Conservation (phyloP, 2,329 filamentous ascomycete species). For the Aspergillus terreus region DNA sequence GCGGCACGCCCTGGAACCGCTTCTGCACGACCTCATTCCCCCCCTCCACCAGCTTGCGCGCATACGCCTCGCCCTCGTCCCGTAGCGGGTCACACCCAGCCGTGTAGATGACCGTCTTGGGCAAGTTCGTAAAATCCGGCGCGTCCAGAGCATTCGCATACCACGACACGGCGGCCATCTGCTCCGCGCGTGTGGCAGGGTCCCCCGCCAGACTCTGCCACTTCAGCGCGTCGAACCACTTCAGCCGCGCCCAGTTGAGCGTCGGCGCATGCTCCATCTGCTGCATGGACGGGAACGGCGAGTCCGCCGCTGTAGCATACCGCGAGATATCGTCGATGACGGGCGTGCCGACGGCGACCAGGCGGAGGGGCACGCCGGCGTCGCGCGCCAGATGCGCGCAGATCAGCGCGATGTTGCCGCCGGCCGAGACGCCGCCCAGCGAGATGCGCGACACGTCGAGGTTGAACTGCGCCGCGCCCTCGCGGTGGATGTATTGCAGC, state of each 20-base stretch:
- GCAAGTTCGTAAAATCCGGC: conserved; percentile 30
- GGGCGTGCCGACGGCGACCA: conserved; percentile 41
- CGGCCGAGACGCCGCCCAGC: conserved; percentile 45
- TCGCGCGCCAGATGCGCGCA: conserved; percentile 41
- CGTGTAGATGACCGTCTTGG: conserved; percentile 42
- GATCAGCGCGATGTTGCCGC: conserved; percentile 24
- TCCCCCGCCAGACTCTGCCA: conserved; percentile 25
- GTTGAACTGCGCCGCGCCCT: conserved; percentile 37
- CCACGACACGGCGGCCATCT: conserved; percentile 24
- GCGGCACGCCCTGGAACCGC: conserved; percentile 47
- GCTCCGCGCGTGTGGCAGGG: conserved; percentile 9
- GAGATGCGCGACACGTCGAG: conserved; percentile 39
- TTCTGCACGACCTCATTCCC: conserved; percentile 46
- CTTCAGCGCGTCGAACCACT: conserved; percentile 39
- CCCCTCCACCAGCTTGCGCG: conserved; percentile 38
- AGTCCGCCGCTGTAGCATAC: conserved; percentile 33
- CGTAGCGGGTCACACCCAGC: conserved; percentile 46
- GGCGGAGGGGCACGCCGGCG: conserved; percentile 33
- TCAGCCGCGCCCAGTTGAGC: conserved; percentile 43
- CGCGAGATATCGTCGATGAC: conserved; percentile 40
- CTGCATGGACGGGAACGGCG: conserved; percentile 40
- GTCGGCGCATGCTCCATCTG: conserved; percentile 43
- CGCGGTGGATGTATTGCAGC: conserved; percentile 37
- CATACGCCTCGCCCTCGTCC: conserved; percentile 51
- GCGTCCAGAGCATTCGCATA: conserved; percentile 35